Percentiles rank a stretch among this genome's conserved stretches.
These are phyloP conservation scores for Jasminum sambac DNA, from an alignment of 257 asterid genomes.

Conservation along the genomic window DNA sequence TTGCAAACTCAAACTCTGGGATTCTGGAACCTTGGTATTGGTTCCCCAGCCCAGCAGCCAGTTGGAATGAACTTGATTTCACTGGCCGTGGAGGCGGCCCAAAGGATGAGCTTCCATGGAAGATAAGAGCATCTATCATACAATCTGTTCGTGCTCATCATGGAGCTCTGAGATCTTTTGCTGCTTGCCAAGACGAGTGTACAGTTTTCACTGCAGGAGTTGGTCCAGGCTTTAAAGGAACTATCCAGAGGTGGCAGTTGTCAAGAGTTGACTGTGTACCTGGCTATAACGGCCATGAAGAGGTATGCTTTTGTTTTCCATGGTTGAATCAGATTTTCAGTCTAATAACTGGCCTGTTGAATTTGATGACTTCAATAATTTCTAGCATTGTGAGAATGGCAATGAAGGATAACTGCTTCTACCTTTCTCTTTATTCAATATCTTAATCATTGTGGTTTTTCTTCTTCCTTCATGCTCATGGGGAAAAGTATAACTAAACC, in stretches of 20 bases:
- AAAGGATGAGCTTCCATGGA: slow-evolving; percentile 94
- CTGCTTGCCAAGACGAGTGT: slow-evolving; percentile 83
- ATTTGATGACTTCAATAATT: background rate
- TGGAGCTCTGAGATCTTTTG: slow-evolving; percentile 87
- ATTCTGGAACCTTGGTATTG: slow-evolving; percentile 87
- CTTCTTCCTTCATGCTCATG: background rate
- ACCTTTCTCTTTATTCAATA: background rate
- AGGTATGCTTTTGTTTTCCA: slow-evolving; percentile 57
- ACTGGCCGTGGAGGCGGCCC: slow-evolving; percentile 71
- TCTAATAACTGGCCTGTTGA: background rate
- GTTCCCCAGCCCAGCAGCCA: slow-evolving; percentile 79
- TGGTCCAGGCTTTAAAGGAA: slow-evolving; percentile 94
- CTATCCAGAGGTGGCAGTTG: slow-evolving; percentile 87
- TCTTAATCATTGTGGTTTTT: background rate
- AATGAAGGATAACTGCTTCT: slow-evolving; percentile 3
- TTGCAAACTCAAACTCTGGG: slow-evolving; percentile 44
- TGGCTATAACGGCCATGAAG: slow-evolving; percentile 92
- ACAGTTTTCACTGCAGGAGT: slow-evolving; percentile 93
- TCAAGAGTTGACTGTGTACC: slow-evolving; percentile 69
- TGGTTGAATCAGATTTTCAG: slow-evolving; percentile 21
- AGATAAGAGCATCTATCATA: slow-evolving; percentile 79
- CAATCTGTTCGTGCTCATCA: slow-evolving; percentile 93
- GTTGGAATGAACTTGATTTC: slow-evolving; percentile 72
- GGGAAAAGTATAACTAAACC: slow-evolving; percentile 14
- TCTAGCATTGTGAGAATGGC: slow-evolving; percentile 20